These are phyloP conservation scores for Ogataea naganishii DNA, from an alignment of 805 yeast genomes.

Conservation along the genomic window DNA sequence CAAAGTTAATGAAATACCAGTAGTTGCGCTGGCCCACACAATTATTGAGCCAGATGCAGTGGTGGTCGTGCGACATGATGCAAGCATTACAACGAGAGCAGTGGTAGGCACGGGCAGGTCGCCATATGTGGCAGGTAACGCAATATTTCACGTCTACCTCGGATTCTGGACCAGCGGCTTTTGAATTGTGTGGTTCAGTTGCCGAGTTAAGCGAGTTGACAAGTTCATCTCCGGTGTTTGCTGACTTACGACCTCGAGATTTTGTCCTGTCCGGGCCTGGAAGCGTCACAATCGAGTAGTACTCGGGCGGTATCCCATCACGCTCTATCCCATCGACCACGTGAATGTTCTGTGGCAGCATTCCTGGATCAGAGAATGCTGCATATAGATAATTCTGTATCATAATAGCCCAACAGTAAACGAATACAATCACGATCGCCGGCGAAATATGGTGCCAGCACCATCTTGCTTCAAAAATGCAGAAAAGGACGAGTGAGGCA, in stretches of 20 bases:
- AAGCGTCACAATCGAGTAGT: constrained; percentile 37
- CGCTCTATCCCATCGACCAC: constrained; percentile 29
- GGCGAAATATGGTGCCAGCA: constrained; percentile 50
- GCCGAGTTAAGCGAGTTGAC: constrained; percentile 26
- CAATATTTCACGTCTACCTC: constrained; percentile 38
- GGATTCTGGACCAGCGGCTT: constrained; percentile 26
- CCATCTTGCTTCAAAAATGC: constrained; percentile 43
- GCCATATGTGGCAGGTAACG: constrained; percentile 59
- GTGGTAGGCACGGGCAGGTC: constrained; percentile 71
- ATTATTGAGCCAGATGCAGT: constrained; percentile 46
- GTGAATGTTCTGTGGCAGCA: constrained; percentile 60
- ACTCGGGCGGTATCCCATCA: constrained; percentile 45
- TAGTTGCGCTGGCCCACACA: constrained; percentile 69
- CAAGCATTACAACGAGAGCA: constrained; percentile 66
- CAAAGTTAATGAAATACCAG: constrained; percentile 46
- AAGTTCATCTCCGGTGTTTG: constrained; percentile 22
- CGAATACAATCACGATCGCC: constrained; percentile 44
- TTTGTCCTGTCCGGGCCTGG: too few species aligned
- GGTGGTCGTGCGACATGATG: too few species aligned
- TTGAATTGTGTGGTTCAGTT: constrained; percentile 28
- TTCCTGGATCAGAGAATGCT: constrained; percentile 61
- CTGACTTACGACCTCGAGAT: too few species aligned
- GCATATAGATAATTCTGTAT: constrained; percentile 43
- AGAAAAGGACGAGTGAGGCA: constrained; percentile 44
- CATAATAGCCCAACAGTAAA: constrained; percentile 48